A percentile compares a stretch with the other conserved stretches of the same genome.
Evolutionary conservation across 202 grass and related monocot species (phyloP).

Genomic region (Digitaria exilis): DNA sequence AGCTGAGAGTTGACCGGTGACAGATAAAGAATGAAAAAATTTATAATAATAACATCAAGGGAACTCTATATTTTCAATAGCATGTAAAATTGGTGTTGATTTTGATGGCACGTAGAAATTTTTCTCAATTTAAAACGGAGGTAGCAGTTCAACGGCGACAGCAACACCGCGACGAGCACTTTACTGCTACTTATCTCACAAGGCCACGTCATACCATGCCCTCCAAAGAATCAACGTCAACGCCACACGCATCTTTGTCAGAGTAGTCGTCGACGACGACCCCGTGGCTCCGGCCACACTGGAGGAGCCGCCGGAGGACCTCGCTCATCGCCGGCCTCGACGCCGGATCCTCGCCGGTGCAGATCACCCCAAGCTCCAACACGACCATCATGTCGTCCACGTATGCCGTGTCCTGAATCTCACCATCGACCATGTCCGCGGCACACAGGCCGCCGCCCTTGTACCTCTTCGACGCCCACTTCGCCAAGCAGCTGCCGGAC

Average conservation of each 20-base stretch:
- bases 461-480: slow-evolving; percentile 29
- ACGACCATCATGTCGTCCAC: slow-evolving; percentile 7
- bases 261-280: too few species aligned
- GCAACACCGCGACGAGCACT: too few species aligned
- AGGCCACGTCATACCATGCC: not conserved
- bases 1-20: too few species aligned
- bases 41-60: too few species aligned
- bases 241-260: too few species aligned
- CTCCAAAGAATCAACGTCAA: not conserved
- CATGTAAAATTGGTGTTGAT: too few species aligned
- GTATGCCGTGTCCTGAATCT: not conserved
- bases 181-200: not conserved
- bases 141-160: too few species aligned
- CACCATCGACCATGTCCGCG: slow-evolving; percentile 10
- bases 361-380: slow-evolving; percentile 17
- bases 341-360: slow-evolving; percentile 22
- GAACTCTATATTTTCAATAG: too few species aligned
- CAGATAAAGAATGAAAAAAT: too few species aligned
- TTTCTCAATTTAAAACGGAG: too few species aligned
- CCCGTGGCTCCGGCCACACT: not conserved
- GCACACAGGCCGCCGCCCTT: not conserved
- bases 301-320: slow-evolving; percentile 18
- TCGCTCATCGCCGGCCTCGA: slow-evolving; percentile 37
- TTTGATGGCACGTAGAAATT: too few species aligned
- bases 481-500: slow-evolving; percentile 23